phyloP scores from a whole-genome alignment of 2,329 filamentous ascomycete species.

The Lecanosticta acicola region DNA sequence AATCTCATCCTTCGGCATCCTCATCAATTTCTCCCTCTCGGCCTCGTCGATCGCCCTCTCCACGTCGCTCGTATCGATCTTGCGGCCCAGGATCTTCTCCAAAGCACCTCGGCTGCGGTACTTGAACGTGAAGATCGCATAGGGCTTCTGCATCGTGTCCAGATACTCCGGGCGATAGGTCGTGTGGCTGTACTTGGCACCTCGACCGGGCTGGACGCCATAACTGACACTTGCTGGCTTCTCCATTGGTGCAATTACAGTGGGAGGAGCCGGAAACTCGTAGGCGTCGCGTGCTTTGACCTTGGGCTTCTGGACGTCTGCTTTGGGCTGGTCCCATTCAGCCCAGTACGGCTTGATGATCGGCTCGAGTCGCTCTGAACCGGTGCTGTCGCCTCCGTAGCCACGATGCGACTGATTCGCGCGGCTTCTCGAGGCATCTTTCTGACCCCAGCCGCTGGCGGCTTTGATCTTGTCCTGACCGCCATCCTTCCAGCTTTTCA shows the following conservation, averaged over 20 bases:
- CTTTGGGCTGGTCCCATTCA: constrained; percentile 20
- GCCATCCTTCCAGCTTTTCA: constrained; percentile 1
- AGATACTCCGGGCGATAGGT: constrained; percentile 38
- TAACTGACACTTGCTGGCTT: constrained; percentile 19
- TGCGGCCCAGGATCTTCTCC: constrained; percentile 31
- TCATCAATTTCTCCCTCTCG: constrained; percentile 21
- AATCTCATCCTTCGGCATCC: constrained; percentile 30
- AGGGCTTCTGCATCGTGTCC: constrained; percentile 36
- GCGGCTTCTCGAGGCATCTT: not conserved
- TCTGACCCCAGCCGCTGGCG: not conserved
- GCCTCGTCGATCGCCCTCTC: constrained; percentile 17
- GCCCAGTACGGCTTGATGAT: constrained; percentile 33
- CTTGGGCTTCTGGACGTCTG: constrained; percentile 1
- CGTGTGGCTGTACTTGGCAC: constrained; percentile 36
- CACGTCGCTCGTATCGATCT: constrained; percentile 22
- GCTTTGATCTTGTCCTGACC: not conserved
- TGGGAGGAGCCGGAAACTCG: constrained; percentile 30
- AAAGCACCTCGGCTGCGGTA: constrained; percentile 37
- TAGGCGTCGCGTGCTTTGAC: constrained; percentile 23
- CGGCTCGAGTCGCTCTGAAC: constrained; percentile 13
- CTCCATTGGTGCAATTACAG: constrained; percentile 20
- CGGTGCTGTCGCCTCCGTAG: not conserved
- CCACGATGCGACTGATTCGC: not conserved
- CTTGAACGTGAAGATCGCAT: constrained; percentile 47
- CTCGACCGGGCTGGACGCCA: constrained; percentile 31